Percentiles rank a stretch among this genome's conserved stretches.
Evolutionary conservation across 768 basidiomycete species (phyloP).

Genomic region (Macrocybe gigantea): DNA sequence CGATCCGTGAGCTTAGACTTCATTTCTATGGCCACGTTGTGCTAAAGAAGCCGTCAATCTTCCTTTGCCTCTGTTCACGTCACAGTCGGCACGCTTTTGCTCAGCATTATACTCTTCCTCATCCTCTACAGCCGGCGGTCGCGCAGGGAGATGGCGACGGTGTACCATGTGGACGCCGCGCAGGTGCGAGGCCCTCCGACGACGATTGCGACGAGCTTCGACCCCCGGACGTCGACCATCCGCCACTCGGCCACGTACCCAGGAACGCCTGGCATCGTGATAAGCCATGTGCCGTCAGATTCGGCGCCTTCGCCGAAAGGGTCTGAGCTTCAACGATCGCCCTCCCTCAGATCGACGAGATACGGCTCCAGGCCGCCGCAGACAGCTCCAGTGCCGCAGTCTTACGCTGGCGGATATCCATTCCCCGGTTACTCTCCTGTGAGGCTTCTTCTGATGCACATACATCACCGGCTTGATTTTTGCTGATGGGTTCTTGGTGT

Average conservation of each 20-base stretch:
- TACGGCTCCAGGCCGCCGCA: conserved; percentile 9
- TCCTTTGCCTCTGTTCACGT: not conserved
- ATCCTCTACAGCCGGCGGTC: conserved; percentile 7
- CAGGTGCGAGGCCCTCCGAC: conserved; percentile 15
- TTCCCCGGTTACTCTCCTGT: conserved; percentile 17
- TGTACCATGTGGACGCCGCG: conserved; percentile 14
- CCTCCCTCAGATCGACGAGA: conserved; percentile 7
- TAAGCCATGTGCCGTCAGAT: conserved; percentile 3
- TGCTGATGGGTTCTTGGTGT: not conserved
- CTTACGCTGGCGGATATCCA: conserved; percentile 8
- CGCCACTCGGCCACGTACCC: conserved; percentile 7
- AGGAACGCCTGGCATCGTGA: conserved; percentile 3
- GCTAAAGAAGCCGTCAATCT: not conserved
- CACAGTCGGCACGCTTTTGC: conserved; percentile 6
- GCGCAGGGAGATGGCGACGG: conserved; percentile 5
- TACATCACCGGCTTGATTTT: not conserved
- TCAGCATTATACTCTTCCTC: conserved; percentile 10
- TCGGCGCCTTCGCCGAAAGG: conserved; percentile 3
- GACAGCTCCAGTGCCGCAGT: conserved; percentile 14
- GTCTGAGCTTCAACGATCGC: not conserved
- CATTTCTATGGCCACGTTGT: not conserved
- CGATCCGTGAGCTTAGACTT: conserved; percentile 10
- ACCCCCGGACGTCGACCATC: conserved; percentile 5
- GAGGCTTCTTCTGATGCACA: not conserved
- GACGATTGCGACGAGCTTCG: conserved; percentile 13